Conservation (phyloP, 768 basidiomycete species). For the Harrya chromipes region DNA sequence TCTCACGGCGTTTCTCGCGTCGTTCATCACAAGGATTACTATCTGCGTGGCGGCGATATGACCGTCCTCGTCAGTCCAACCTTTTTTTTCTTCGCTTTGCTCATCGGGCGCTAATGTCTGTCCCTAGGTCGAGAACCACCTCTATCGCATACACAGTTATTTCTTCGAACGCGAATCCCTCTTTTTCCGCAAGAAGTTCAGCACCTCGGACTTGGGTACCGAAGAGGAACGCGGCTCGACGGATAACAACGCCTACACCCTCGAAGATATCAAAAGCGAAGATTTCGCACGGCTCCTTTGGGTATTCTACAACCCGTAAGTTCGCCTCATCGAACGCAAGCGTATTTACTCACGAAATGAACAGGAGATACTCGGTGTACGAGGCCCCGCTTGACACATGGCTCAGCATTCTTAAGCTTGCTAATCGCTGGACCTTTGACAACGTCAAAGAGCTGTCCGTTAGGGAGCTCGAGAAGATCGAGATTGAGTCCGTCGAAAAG, state of each 20-base stretch:
- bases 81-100: not conserved
- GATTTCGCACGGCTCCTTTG: slow-evolving; percentile 57
- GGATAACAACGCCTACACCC: slow-evolving; percentile 41
- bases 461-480: slow-evolving; percentile 37
- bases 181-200: slow-evolving; percentile 40
- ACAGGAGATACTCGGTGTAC: slow-evolving; percentile 37
- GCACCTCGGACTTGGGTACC: slow-evolving; percentile 26
- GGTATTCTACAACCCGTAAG: slow-evolving; percentile 64
- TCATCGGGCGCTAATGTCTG: slow-evolving; percentile 9
- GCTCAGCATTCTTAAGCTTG: slow-evolving; percentile 38
- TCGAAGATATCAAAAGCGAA: slow-evolving; percentile 41
- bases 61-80: slow-evolving; percentile 48
- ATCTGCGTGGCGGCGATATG: slow-evolving; percentile 57
- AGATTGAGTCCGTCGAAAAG: slow-evolving; percentile 35
- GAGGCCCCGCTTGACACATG: slow-evolving; percentile 40
- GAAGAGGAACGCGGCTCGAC: slow-evolving; percentile 35
- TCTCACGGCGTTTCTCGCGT: slow-evolving; percentile 30
- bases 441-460: slow-evolving; percentile 38
- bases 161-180: slow-evolving; percentile 63
- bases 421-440: slow-evolving; percentile 41
- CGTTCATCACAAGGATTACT: slow-evolving; percentile 44
- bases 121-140: slow-evolving; percentile 51
- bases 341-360: not conserved
- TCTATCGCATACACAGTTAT: slow-evolving; percentile 57
- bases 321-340: not conserved